These are phyloP conservation scores for Glomus cerebriforme DNA, from an alignment of 192 early-diverging fungal genomes.

Conservation along the genomic window DNA sequence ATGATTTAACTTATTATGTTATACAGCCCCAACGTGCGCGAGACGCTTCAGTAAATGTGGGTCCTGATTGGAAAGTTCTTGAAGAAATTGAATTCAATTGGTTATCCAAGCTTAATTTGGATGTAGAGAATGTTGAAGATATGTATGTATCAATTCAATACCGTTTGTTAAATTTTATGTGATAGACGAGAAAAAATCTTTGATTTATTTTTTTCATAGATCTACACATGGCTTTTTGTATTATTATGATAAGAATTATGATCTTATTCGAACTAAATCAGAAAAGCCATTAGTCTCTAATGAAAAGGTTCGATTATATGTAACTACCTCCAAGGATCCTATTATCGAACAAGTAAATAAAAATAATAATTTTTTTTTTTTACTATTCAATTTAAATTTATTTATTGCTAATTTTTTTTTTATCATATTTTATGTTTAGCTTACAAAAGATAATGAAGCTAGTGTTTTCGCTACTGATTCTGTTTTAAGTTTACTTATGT, in stretches of 20 bases:
- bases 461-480: constrained; percentile 90
- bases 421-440: constrained; percentile 43
- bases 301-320: constrained; percentile 70
- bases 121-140: constrained; percentile 76
- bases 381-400: no score
- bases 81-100: constrained; percentile 95
- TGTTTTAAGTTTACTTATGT: constrained; percentile 91
- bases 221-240: constrained; percentile 73
- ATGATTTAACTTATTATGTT: not conserved
- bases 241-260: constrained; percentile 79
- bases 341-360: constrained; percentile 59
- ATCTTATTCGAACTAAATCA: constrained; percentile 80
- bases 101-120: constrained; percentile 80
- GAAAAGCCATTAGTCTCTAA: constrained; percentile 72
- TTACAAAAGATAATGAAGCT: constrained; percentile 48
- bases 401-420: constrained; percentile 20
- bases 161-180: constrained; percentile 5
- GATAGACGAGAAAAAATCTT: not conserved
- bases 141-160: constrained; percentile 55
- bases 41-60: constrained; percentile 84
- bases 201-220: constrained; percentile 43
- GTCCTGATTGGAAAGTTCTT: constrained; percentile 86
- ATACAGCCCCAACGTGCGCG: constrained; percentile 72
- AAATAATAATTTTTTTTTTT: not conserved
- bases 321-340: constrained; percentile 86